phyloP scores from a whole-genome alignment of 257 asterid genomes.

The Nicotiana tabacum region DNA sequence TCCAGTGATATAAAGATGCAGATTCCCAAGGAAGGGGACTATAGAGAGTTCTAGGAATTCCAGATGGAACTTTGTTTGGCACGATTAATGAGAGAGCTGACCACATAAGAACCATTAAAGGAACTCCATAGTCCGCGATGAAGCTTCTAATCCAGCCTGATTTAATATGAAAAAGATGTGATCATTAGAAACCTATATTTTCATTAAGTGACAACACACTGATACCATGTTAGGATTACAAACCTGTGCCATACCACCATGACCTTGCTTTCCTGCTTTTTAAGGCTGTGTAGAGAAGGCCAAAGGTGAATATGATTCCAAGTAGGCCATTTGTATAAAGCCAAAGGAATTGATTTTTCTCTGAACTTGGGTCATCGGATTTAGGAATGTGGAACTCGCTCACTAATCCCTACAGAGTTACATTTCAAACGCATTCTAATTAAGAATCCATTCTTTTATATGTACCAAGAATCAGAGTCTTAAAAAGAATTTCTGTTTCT shows the following conservation, averaged over 20 bases:
- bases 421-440: neutral
- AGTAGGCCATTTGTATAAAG: constrained; percentile 5
- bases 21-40: constrained; percentile 19
- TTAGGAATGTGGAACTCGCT: constrained; percentile 12
- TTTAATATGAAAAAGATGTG: neutral
- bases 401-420: constrained; percentile 7
- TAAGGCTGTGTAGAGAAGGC: constrained; percentile 11
- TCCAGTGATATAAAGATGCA: constrained; percentile 14
- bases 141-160: constrained; percentile 10
- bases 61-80: constrained; percentile 11
- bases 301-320: constrained; percentile 11
- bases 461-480: neutral
- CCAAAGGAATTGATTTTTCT: constrained; percentile 12
- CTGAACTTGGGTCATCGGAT: neutral
- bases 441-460: neutral
- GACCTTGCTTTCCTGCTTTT: constrained; percentile 17
- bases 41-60: constrained; percentile 12
- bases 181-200: neutral
- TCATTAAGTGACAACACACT: neutral
- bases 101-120: constrained; percentile 18
- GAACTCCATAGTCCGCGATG: constrained; percentile 16
- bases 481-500: neutral
- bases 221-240: neutral
- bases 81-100: neutral
- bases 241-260: constrained; percentile 18